Conservation (phyloP, 352 stramenopile species). For the Pythium sp. region DNA sequence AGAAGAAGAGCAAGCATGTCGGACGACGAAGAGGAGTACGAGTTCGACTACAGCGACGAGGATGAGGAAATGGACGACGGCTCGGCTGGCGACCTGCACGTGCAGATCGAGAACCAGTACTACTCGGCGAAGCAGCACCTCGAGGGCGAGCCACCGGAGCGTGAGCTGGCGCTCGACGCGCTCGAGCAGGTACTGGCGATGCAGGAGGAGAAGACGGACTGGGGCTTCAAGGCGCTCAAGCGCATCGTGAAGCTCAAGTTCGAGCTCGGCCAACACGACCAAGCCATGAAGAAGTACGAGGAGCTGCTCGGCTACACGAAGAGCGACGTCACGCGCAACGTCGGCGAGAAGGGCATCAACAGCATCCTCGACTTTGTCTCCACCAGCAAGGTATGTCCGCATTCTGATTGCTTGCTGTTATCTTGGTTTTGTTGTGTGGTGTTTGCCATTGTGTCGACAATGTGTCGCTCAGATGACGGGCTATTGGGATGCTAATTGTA, state of each 20-base stretch:
- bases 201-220: constrained; percentile 66
- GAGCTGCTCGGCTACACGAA: constrained; percentile 88
- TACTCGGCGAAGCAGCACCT: constrained; percentile 89
- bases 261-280: constrained; percentile 61
- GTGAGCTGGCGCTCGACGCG: constrained; percentile 36
- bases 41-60: constrained; percentile 92
- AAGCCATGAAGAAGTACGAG: constrained; percentile 84
- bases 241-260: constrained; percentile 93
- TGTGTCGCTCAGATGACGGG: not conserved
- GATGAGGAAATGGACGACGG: constrained; percentile 87
- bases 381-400: constrained; percentile 55
- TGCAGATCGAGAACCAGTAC: constrained; percentile 93
- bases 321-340: constrained; percentile 89
- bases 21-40: constrained; percentile 80
- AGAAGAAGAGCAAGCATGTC: constrained; percentile 38
- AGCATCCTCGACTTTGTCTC: constrained; percentile 94
- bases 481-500: not conserved
- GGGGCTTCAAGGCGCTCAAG: constrained; percentile 95
- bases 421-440: not conserved
- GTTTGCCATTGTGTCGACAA: not conserved
- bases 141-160: constrained; percentile 48
- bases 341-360: constrained; percentile 95
- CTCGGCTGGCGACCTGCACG: constrained; percentile 78
- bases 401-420: not conserved
- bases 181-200: constrained; percentile 56